Base-by-base conservation (phyloP, 768 basidiomycete species). In the Kwoniella sp. region DNA sequence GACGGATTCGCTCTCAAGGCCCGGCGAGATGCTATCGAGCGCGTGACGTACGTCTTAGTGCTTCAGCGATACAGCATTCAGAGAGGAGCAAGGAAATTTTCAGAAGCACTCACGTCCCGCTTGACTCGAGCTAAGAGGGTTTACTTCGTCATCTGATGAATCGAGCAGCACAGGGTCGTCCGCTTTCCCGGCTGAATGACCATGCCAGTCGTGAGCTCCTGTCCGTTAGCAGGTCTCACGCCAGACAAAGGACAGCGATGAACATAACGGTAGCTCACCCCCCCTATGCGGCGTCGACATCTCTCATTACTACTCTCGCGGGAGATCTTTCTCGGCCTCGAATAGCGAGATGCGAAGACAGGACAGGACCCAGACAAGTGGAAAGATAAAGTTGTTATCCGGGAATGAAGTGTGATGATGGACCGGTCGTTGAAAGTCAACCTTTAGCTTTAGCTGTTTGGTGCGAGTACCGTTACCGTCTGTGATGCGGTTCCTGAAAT, bases 31-130 rank as follows among this genome's bases (percentile, higher is more conserved):
- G 61, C 61, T 62, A 31, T 20, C 25, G 25, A 54, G 9, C 26
- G 25, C 23, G n/a, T n/a, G n/a, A n/a, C n/a, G n/a, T n/a, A n/a
- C n/a, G n/a, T n/a, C n/a, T n/a, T n/a, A n/a, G n/a, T n/a, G n/a
- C n/a, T n/a, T n/a, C n/a, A n/a, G n/a, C n/a, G n/a, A n/a, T n/a
- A n/a, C n/a, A n/a, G n/a, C 47, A 28, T 61, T 55, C 2, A 55
- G 23, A 30, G n/a, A 7, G 34, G 7, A 5, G 34, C 34, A 37
- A 37, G 34, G 34, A 13, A 37, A n/a, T n/a, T n/a, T n/a, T n/a
- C n/a, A n/a, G n/a, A n/a, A n/a, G n/a, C 12, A 59, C 63, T 65
- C 51, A 65, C 63, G 63, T 29, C 63, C 63, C 15, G 55, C 62
- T 57, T 61, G 60, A 34, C 30, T 60, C n/a, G 37, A 55, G 5